phyloP scores from a whole-genome alignment of 169 alveolate species.

The Perkinsus olseni region DNA sequence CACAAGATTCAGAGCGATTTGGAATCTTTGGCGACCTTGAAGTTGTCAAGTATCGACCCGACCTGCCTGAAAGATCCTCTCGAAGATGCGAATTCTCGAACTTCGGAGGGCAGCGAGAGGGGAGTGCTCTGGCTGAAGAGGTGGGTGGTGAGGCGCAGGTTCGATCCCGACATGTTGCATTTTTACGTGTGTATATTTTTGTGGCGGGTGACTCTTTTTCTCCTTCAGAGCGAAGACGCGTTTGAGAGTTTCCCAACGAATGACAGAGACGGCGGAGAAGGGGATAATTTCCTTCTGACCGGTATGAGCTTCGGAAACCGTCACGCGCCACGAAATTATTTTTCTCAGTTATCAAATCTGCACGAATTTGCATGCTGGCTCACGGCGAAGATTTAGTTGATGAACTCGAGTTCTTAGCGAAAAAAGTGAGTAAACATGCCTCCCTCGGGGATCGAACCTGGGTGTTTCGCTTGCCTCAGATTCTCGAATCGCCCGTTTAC shows the following conservation, averaged over 20 bases:
- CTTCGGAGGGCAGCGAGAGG: not conserved
- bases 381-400: not conserved
- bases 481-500: not conserved
- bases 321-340: conserved; percentile 1
- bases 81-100: not conserved
- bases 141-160: not conserved
- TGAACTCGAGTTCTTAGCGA: not conserved
- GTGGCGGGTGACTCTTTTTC: not conserved
- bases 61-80: not conserved
- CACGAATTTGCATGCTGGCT: not conserved
- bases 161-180: too few species aligned
- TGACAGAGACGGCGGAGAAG: not conserved
- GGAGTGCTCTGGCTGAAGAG: not conserved
- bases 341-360: not conserved
- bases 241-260: not conserved
- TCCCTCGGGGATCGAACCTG: not conserved
- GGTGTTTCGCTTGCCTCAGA: not conserved
- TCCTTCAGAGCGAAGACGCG: not conserved
- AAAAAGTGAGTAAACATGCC: not conserved
- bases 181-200: not conserved
- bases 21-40: not conserved
- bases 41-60: not conserved
- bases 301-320: not conserved
- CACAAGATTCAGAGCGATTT: not conserved
- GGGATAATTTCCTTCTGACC: not conserved